A percentile compares a stretch with the other conserved stretches of the same genome.
Evolutionary conservation across 2,329 filamentous ascomycete species (phyloP).

Genomic region (Clathrospora elynae): DNA sequence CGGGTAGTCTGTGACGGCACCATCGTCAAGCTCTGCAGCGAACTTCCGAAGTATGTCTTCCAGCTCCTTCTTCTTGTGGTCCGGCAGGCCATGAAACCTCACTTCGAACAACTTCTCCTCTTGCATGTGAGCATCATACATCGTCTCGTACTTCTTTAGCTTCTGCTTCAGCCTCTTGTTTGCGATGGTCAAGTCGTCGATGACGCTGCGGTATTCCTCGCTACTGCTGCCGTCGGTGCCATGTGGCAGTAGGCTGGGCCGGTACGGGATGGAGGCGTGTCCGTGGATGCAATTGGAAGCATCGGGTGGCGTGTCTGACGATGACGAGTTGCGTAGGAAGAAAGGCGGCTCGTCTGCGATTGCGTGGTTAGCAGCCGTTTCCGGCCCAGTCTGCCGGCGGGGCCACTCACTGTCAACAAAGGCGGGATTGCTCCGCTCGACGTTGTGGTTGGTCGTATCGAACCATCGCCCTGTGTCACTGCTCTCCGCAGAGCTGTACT

Average conservation of each 20-base stretch:
- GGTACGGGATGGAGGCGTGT: constrained; percentile 34
- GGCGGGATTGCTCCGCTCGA: constrained; percentile 43
- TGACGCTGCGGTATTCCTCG: constrained; percentile 80
- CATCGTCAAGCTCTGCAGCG: constrained; percentile 64
- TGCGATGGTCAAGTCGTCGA: constrained; percentile 84
- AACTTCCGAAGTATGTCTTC: constrained; percentile 76
- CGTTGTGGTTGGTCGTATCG: constrained; percentile 57
- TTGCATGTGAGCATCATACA: constrained; percentile 68
- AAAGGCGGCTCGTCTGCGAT: constrained; percentile 51
- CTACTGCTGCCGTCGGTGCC: constrained; percentile 62
- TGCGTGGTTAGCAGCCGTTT: constrained; percentile 5
- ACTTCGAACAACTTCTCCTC: constrained; percentile 84
- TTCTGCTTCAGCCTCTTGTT: constrained; percentile 79
- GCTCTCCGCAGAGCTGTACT: constrained; percentile 56
- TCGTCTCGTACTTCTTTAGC: constrained; percentile 71
- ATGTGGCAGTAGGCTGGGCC: constrained; percentile 48
- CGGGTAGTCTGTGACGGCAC: constrained; percentile 25
- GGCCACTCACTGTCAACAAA: constrained; percentile 50
- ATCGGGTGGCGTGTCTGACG: constrained; percentile 51
- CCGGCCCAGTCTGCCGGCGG: neutral
- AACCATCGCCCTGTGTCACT: constrained; percentile 60
- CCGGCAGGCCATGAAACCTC: constrained; percentile 73
- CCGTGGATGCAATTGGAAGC: constrained; percentile 19
- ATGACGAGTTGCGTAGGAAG: constrained; percentile 54
- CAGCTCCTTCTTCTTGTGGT: constrained; percentile 75